Evolutionary conservation across 2,329 filamentous ascomycete genomes (phyloP).

Genomic region (Diaporthe citriasiana): DNA sequence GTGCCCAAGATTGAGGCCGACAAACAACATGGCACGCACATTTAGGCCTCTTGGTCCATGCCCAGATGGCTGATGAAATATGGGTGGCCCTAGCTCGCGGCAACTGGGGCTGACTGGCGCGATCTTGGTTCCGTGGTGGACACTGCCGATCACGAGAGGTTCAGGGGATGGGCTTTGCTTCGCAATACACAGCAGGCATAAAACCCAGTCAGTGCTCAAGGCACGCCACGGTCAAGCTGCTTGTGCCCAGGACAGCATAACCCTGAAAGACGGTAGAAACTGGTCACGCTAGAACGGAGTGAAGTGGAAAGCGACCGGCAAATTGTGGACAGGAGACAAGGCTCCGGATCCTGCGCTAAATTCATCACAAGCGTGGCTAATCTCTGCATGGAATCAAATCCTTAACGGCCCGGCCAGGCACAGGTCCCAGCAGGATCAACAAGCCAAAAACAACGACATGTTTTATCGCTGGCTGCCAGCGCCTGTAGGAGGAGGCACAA

Average conservation of each 20-base stretch:
- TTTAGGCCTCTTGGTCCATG: background rate
- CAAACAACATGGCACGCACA: background rate
- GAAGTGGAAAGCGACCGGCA: slow-evolving; percentile 18
- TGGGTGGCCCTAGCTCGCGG: slow-evolving; percentile 10
- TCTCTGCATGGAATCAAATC: slow-evolving; percentile 15
- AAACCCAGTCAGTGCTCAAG: slow-evolving; percentile 7
- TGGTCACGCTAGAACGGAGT: slow-evolving; percentile 1
- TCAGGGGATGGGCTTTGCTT: slow-evolving; percentile 21
- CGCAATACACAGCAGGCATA: background rate
- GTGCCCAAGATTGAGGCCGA: background rate
- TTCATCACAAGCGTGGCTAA: slow-evolving; percentile 20
- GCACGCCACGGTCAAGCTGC: background rate
- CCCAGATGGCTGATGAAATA: slow-evolving; percentile 6
- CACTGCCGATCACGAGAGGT: slow-evolving; percentile 16
- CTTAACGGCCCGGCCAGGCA: slow-evolving; percentile 28
- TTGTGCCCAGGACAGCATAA: background rate
- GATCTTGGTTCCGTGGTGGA: slow-evolving; percentile 34
- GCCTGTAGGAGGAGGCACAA: slow-evolving; percentile 13
- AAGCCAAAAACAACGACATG: slow-evolving; percentile 22
- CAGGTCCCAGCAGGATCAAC: slow-evolving; percentile 18
- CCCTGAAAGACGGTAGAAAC: slow-evolving; percentile 16
- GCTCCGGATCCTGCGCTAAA: slow-evolving; percentile 30
- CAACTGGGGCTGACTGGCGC: slow-evolving; percentile 7
- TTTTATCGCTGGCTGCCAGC: background rate
- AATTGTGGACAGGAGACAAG: slow-evolving; percentile 29